Evolutionary conservation across 1,284 basidiomycete species (phyloP).

Genomic region (Leucoagaricus sp.): DNA sequence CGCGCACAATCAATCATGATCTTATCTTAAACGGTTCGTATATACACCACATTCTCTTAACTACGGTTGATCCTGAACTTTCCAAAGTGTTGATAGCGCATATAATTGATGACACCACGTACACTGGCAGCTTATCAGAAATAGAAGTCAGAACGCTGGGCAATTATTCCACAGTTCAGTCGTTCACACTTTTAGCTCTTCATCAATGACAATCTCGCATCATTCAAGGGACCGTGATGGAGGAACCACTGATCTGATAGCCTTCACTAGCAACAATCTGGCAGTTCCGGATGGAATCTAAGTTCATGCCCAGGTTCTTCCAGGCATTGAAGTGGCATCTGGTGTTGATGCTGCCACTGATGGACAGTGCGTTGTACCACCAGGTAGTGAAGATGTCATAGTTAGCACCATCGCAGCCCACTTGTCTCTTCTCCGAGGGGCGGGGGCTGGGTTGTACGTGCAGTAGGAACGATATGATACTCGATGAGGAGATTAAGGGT

Average conservation of each 20-base stretch:
- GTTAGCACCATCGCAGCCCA: slow-evolving; percentile 30
- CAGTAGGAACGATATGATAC: slow-evolving; percentile 43
- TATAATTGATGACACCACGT: too few relatives aligned
- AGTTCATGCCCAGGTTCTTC: slow-evolving; percentile 28
- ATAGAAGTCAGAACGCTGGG: too few relatives aligned
- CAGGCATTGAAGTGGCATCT: slow-evolving; percentile 30
- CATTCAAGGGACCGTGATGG: neutral
- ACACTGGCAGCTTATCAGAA: too few relatives aligned
- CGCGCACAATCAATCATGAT: too few relatives aligned
- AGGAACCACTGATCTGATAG: slow-evolving; percentile 20
- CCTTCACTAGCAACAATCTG: slow-evolving; percentile 42
- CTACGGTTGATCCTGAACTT: too few relatives aligned
- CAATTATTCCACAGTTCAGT: too few relatives aligned
- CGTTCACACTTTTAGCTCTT: too few relatives aligned
- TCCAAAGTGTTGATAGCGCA: too few relatives aligned
- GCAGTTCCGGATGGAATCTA: slow-evolving; percentile 37
- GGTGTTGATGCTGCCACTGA: slow-evolving; percentile 29
- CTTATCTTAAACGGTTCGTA: too few relatives aligned
- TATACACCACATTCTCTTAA: too few relatives aligned
- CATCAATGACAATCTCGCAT: too few relatives aligned
- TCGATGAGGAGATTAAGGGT: slow-evolving; percentile 38
- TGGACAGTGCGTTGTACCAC: slow-evolving; percentile 28
- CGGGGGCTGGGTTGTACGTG: slow-evolving; percentile 38
- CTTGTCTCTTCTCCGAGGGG: slow-evolving; percentile 25
- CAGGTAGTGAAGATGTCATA: slow-evolving; percentile 28